Percentiles rank a stretch among this genome's conserved stretches.
These are phyloP conservation scores for Candida mattraensis DNA, from an alignment of 805 yeast genomes.

Conservation along the genomic window DNA sequence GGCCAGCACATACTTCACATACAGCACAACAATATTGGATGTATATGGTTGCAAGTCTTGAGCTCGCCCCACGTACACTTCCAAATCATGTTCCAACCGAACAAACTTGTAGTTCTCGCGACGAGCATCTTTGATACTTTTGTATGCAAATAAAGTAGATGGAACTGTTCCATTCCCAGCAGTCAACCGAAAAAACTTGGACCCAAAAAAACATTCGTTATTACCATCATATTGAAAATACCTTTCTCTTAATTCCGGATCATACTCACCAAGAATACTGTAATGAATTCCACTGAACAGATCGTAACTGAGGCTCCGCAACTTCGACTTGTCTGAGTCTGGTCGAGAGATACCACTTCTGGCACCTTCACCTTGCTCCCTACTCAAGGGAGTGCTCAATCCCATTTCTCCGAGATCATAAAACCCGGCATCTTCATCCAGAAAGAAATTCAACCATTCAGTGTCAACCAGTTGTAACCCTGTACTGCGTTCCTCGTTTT, in stretches of 20 bases:
- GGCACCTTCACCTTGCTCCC: not conserved
- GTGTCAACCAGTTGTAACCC: slow-evolving; percentile 4
- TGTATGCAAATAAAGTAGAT: slow-evolving; percentile 7
- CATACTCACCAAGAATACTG: slow-evolving; percentile 11
- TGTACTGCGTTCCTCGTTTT: not conserved
- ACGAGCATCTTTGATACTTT: slow-evolving; percentile 2
- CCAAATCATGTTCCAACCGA: slow-evolving; percentile 3
- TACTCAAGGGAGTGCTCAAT: slow-evolving; percentile 1
- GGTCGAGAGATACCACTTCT: not conserved
- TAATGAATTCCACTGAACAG: slow-evolving; percentile 8
- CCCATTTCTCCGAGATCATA: slow-evolving; percentile 9
- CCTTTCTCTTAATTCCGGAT: slow-evolving; percentile 7
- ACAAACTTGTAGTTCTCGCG: slow-evolving; percentile 8
- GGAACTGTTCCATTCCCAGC: not conserved
- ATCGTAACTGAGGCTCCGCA: slow-evolving; percentile 1
- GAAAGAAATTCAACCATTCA: slow-evolving; percentile 9
- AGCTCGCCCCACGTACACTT: slow-evolving; percentile 5
- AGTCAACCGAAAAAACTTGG: slow-evolving; percentile 8
- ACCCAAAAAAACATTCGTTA: slow-evolving; percentile 9
- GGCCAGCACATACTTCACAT: slow-evolving; percentile 8
- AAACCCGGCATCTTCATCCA: slow-evolving; percentile 8
- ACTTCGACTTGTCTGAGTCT: not conserved
- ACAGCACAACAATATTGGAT: slow-evolving; percentile 7
- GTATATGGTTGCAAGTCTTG: slow-evolving; percentile 5
- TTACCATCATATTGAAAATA: slow-evolving; percentile 8